phyloP scores from a whole-genome alignment of 108 stramenopile genomes.

The Cyclotella atomus region DNA sequence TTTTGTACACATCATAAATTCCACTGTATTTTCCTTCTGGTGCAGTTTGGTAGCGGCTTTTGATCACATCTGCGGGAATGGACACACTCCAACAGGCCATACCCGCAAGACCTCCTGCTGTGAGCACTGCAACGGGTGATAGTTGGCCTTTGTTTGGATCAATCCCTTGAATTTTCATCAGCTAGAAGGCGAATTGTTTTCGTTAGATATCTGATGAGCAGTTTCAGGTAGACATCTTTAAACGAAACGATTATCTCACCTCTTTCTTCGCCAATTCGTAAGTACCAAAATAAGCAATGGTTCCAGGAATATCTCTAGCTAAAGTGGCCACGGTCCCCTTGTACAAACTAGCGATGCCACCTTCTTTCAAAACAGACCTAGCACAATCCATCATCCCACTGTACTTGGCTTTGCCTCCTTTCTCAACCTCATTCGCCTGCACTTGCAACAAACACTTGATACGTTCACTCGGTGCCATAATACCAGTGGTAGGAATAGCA shows the following conservation, averaged over 20 bases:
- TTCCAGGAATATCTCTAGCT: constrained; percentile 88
- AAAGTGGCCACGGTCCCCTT: constrained; percentile 84
- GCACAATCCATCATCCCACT: constrained; percentile 80
- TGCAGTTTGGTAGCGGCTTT: constrained; percentile 85
- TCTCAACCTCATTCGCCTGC: constrained; percentile 56
- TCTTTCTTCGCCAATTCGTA: constrained; percentile 80
- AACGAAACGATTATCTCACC: constrained; percentile 30
- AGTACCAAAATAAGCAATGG: constrained; percentile 85
- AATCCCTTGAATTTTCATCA: constrained; percentile 70
- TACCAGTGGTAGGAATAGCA: constrained; percentile 79
- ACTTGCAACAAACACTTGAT: constrained; percentile 93
- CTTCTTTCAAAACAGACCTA: constrained; percentile 63
- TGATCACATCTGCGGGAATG: constrained; percentile 88
- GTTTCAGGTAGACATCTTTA: no score
- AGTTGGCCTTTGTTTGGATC: constrained; percentile 67
- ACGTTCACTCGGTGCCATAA: constrained; percentile 89
- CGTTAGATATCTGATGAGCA: no score
- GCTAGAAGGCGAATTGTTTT: no score
- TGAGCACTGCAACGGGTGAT: constrained; percentile 65
- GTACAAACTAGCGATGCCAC: constrained; percentile 76
- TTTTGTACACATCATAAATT: constrained; percentile 65
- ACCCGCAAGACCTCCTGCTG: constrained; percentile 89
- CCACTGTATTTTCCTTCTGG: constrained; percentile 75
- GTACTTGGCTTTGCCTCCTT: constrained; percentile 69
- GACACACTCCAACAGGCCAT: constrained; percentile 88